Evolutionary conservation across 2,329 filamentous ascomycete genomes (phyloP), one percentile per base, ranked within the genome.

Genomic region (Cladosporium cucumerinum): DNA sequence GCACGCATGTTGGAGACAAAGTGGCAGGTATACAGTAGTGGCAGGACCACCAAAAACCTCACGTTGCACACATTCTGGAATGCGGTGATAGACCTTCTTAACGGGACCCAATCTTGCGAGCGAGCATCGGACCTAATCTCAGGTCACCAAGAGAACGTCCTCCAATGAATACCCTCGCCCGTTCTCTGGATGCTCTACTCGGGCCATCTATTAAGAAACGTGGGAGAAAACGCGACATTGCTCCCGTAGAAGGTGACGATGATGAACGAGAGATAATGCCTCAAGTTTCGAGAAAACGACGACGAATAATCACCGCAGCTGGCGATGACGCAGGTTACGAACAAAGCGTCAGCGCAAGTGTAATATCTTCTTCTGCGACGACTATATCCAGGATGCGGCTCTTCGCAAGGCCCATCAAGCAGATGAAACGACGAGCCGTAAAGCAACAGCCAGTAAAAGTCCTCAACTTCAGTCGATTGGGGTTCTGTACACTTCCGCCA

Each of bases 401-500:
- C 5, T 28, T n/a, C 14, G 52, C 52, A 21, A 57, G 30, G 5
- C 30, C 54, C 2, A 25, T 32, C 11, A 57, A 57, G 30, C 54
- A 57, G n/a, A 32, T 57, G n/a, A 57, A 36, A 11, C 30, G 30
- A n/a, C 28, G 32, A 5, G 54, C 54, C 18, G 54, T 32, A 25
- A 32, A 57, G 21, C 32, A 34, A 39, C 30, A 39, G 30, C 30
- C 54, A n/a, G 21, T 57, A 14, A 32, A 57, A 25, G 32, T 25
- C n/a, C 30, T 57, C 54, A 57, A 57, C 23, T 57, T 57, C 32
- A 57, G 54, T 18, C 54, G 32, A 57, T 18, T 57, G 54, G 54
- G 32, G 5, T 39, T 23, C n/a, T 57, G 54, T 25, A 16, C 21
- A 10, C 30, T 57, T 32, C 54, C 54, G n/a, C 30, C 30, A 25